phyloP scores from a whole-genome alignment of 2,329 filamentous ascomycete species.

The Aspergillaceae sp. region DNA sequence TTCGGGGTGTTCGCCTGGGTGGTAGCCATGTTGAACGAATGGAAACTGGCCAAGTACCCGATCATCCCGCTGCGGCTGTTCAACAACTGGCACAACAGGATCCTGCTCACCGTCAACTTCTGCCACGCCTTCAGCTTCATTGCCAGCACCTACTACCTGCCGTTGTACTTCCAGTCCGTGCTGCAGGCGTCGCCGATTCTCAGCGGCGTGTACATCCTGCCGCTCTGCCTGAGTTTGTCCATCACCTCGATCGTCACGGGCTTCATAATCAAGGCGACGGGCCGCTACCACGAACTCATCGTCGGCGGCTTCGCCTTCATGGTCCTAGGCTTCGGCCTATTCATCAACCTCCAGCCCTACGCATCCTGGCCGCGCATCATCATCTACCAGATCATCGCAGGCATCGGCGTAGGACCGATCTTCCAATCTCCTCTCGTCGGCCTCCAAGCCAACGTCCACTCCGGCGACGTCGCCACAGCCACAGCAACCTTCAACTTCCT shows the following conservation, averaged over 20 bases:
- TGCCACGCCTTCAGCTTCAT: slow-evolving; percentile 72
- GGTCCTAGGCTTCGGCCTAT: slow-evolving; percentile 58
- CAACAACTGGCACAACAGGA: slow-evolving; percentile 54
- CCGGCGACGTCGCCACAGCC: slow-evolving; percentile 53
- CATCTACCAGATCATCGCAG: slow-evolving; percentile 51
- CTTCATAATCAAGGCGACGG: slow-evolving; percentile 65
- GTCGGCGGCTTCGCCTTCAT: slow-evolving; percentile 50
- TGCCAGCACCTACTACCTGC: slow-evolving; percentile 68
- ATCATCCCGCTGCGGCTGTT: slow-evolving; percentile 71
- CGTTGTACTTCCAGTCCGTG: slow-evolving; percentile 75
- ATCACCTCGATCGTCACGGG: slow-evolving; percentile 52
- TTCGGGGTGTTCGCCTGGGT: slow-evolving; percentile 58
- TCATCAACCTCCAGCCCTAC: slow-evolving; percentile 49
- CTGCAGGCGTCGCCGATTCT: slow-evolving; percentile 59
- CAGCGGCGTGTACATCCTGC: slow-evolving; percentile 66
- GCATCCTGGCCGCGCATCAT: slow-evolving; percentile 45
- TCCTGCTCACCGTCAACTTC: slow-evolving; percentile 58
- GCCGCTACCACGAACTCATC: slow-evolving; percentile 56
- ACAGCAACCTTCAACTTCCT: slow-evolving; percentile 55
- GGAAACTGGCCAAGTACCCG: slow-evolving; percentile 64
- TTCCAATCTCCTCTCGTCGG: slow-evolving; percentile 56
- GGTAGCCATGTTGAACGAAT: slow-evolving; percentile 65
- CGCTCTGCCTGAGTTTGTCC: slow-evolving; percentile 60
- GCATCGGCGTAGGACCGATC: slow-evolving; percentile 54
- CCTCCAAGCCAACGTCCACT: slow-evolving; percentile 54